A percentile compares a stretch with the other conserved stretches of the same genome.
These are phyloP conservation scores for Apiospora sp. DNA, from an alignment of 2,329 filamentous ascomycete genomes.

Conservation along the genomic window DNA sequence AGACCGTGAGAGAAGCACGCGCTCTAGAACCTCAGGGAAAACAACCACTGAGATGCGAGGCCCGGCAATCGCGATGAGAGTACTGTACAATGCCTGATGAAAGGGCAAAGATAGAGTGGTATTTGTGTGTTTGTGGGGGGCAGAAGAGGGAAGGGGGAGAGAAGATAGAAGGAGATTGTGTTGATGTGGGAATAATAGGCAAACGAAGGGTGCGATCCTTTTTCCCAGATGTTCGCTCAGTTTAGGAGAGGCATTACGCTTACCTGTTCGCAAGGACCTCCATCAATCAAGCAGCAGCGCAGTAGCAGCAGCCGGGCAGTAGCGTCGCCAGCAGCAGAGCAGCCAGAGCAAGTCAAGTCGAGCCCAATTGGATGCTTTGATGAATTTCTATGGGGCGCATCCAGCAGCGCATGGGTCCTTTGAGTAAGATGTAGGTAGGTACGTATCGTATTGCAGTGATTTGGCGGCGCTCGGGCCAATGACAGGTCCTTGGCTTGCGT, in stretches of 20 bases:
- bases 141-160: neutral
- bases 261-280: slow-evolving; percentile 22
- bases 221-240: slow-evolving; percentile 16
- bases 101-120: slow-evolving; percentile 10
- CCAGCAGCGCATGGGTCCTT: neutral
- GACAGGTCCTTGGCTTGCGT: neutral
- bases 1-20: slow-evolving; percentile 20
- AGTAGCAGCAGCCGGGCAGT: neutral
- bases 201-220: slow-evolving; percentile 21
- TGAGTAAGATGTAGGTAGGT: no score
- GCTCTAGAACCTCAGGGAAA: slow-evolving; percentile 21
- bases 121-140: slow-evolving; percentile 12
- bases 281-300: slow-evolving; percentile 11
- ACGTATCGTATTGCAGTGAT: neutral
- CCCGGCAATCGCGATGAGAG: slow-evolving; percentile 23
- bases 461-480: neutral
- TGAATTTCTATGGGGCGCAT: neutral
- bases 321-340: neutral
- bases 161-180: slow-evolving; percentile 19
- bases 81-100: slow-evolving; percentile 24
- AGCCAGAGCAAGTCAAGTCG: neutral
- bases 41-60: slow-evolving; percentile 23
- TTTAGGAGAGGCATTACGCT: slow-evolving; percentile 23
- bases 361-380: slow-evolving; percentile 6
- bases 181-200: slow-evolving; percentile 23